Evolutionary conservation across 2,329 filamentous ascomycete species (phyloP).

Genomic region (Aspergillus latus): DNA sequence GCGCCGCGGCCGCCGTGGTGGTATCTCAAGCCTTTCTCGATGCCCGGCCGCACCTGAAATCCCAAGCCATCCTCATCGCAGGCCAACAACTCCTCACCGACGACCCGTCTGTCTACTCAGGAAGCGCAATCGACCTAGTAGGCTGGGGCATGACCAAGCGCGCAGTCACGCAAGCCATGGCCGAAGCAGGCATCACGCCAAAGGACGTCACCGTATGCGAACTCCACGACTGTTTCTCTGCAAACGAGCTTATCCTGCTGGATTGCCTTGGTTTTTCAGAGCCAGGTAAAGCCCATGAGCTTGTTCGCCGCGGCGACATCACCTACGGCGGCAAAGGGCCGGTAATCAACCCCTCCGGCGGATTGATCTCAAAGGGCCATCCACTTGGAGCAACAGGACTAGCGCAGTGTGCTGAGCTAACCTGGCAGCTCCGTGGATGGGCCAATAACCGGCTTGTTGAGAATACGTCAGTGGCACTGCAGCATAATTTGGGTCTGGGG

Average conservation of each 20-base stretch:
- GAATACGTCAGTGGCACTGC: constrained; percentile 70
- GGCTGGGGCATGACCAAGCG: constrained; percentile 85
- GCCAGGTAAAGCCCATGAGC: constrained; percentile 86
- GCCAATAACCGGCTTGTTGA: constrained; percentile 80
- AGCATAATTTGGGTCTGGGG: constrained; percentile 91
- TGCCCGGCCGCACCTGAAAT: constrained; percentile 74
- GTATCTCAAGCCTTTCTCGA: constrained; percentile 89
- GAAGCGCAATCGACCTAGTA: constrained; percentile 80
- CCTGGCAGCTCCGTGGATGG: constrained; percentile 95
- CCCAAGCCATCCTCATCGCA: constrained; percentile 80
- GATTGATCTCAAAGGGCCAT: constrained; percentile 94
- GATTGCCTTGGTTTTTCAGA: constrained; percentile 79
- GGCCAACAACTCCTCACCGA: constrained; percentile 86
- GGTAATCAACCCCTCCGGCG: constrained; percentile 89
- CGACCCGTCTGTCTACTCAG: constrained; percentile 73
- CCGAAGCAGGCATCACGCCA: constrained; percentile 64
- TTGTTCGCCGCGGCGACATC: constrained; percentile 83
- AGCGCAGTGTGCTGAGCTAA: constrained; percentile 90
- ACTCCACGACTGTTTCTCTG: constrained; percentile 96
- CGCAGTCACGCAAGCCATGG: constrained; percentile 62
- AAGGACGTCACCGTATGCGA: constrained; percentile 80
- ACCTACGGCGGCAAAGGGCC: constrained; percentile 76
- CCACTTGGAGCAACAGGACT: constrained; percentile 90
- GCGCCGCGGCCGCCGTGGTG: constrained; percentile 81
- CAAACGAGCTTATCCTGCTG: constrained; percentile 89